phyloP scores from a whole-genome alignment of 2,329 filamentous ascomycete genomes.

The Tolypocladium tundrense region DNA sequence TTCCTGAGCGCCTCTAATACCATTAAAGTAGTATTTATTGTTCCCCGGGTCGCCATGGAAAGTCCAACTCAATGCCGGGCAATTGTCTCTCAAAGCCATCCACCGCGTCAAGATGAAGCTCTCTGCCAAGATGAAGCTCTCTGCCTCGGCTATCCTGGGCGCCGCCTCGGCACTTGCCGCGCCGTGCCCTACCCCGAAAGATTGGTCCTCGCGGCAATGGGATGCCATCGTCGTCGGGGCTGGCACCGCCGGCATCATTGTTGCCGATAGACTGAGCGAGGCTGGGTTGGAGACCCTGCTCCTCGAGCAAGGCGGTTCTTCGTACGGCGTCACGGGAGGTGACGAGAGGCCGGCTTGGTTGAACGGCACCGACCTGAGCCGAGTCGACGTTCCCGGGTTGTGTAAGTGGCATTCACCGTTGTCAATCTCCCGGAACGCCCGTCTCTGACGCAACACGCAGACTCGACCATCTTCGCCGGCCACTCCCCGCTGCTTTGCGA shows the following conservation, averaged over 20 bases:
- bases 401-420: constrained; percentile 16
- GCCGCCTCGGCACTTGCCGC: background rate
- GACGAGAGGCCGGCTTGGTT: constrained; percentile 38
- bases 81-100: background rate
- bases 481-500: constrained; percentile 29
- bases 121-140: background rate
- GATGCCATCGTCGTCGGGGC: constrained; percentile 34
- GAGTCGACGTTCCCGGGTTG: constrained; percentile 43
- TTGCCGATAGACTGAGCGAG: constrained; percentile 39
- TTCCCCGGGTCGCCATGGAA: background rate
- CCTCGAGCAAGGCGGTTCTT: constrained; percentile 39
- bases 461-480: constrained; percentile 37
- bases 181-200: background rate
- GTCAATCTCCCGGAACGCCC: background rate
- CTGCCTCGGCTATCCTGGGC: background rate
- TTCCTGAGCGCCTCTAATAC: background rate
- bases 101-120: background rate
- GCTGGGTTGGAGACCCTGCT: constrained; percentile 40
- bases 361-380: constrained; percentile 32
- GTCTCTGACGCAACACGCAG: constrained; percentile 8
- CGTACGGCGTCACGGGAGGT: constrained; percentile 37
- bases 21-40: background rate
- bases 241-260: constrained; percentile 41
- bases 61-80: background rate
- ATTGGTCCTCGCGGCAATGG: constrained; percentile 9